Evolutionary conservation across 1,139 yeast genomes (phyloP), one percentile per base, ranked within the genome.

Genomic region (Debaryomyces sp.): DNA sequence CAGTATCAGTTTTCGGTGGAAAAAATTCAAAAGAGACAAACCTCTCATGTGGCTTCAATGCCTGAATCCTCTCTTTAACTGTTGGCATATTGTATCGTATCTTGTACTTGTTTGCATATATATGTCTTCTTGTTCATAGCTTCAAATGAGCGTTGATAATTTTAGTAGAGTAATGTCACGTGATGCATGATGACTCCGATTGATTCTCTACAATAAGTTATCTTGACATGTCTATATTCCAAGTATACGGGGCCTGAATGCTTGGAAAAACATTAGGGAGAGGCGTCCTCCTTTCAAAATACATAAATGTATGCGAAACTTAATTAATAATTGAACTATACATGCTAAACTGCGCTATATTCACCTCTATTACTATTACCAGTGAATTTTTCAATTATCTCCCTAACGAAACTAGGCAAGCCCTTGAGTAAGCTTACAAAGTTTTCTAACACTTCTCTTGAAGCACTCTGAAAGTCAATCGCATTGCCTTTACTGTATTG

Each of bases 1-100:
- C 99, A 12, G 85, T 77, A 63, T 86, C 89, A 0, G 99, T 94
- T 67, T 94, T 91, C 21, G 99, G 99, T 8, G 99, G 99, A 70
- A 95, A 94, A 67, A 94, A 94, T 73, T 94, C 99, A 62, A 91
- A 81, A 5, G 98, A 92, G 57, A 90, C 82, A 64, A 85, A 89
- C 51, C 80, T 79, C 59, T 75, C 85, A 60, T 76, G 83, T 27
- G 73, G 75, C 49, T 67, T 67, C 51, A 85, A 70, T 5, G 71
- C 63, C 27, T 68, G 64, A 49, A 89, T 77, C 62, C 81, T 78
- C 47, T 87, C 89, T 45, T 72, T 79, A 50, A 86, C 79, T 17
- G 80, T 80, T 21, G 56, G 35, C 59, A 37, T 37, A 26, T 13
- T 9, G 13, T n/a, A 9, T 13, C 10, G 13, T n/a, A 9, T 13